phyloP scores from a whole-genome alignment of 2,329 filamentous ascomycete genomes.

The Cladorrhinum sp. region DNA sequence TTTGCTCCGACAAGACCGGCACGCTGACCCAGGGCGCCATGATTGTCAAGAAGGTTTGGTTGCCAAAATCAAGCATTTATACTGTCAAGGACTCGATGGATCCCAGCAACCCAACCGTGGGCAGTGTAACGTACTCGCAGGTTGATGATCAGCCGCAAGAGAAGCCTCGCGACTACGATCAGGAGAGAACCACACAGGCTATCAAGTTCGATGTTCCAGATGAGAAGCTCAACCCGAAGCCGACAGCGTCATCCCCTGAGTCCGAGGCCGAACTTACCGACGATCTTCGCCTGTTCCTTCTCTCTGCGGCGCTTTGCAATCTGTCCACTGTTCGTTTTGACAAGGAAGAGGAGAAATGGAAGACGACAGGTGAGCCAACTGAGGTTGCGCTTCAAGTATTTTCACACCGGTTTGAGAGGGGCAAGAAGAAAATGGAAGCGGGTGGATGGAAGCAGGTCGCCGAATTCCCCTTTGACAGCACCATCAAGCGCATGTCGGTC shows the following conservation, averaged over 20 bases:
- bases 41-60: slow-evolving; percentile 66
- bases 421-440: slow-evolving; percentile 51
- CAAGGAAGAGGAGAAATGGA: slow-evolving; percentile 57
- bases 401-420: slow-evolving; percentile 62
- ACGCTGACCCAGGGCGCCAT: slow-evolving; percentile 68
- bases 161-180: slow-evolving; percentile 53
- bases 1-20: slow-evolving; percentile 72
- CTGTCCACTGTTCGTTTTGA: slow-evolving; percentile 57
- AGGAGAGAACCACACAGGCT: slow-evolving; percentile 57
- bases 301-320: slow-evolving; percentile 63
- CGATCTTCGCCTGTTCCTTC: slow-evolving; percentile 49
- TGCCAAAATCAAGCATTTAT: slow-evolving; percentile 56
- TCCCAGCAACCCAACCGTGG: slow-evolving; percentile 60
- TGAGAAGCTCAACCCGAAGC: slow-evolving; percentile 46
- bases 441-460: slow-evolving; percentile 61
- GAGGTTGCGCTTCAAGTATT: slow-evolving; percentile 77
- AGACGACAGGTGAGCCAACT: slow-evolving; percentile 67
- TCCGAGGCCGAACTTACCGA: slow-evolving; percentile 47
- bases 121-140: slow-evolving; percentile 48
- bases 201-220: slow-evolving; percentile 63
- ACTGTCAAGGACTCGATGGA: slow-evolving; percentile 60
- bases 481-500: slow-evolving; percentile 77
- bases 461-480: slow-evolving; percentile 77
- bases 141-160: slow-evolving; percentile 36
- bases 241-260: slow-evolving; percentile 33